Evolutionary conservation across 169 alveolate genomes (phyloP).

Genomic region (Theileria annulata): DNA sequence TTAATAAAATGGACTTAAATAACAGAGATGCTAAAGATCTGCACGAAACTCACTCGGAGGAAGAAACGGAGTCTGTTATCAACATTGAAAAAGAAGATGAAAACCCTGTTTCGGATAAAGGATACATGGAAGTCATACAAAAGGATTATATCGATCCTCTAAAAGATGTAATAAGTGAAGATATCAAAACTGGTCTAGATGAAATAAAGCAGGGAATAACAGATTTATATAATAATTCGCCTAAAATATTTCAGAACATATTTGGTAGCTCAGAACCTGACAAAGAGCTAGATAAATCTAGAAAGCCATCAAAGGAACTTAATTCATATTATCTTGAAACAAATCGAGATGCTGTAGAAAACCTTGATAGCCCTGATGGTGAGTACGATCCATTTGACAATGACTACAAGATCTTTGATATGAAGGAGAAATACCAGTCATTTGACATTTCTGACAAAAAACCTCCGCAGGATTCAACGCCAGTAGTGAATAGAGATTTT

Average conservation of each 20-base stretch:
- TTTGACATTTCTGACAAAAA: conserved; percentile 5
- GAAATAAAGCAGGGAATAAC: not conserved
- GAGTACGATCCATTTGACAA: not conserved
- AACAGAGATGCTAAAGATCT: not conserved
- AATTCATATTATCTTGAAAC: not conserved
- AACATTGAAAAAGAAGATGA: not conserved
- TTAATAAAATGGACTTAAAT: not conserved
- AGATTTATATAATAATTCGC: conserved; percentile 6
- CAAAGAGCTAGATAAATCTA: not conserved
- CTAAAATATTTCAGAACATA: not conserved
- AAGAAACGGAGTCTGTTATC: not conserved
- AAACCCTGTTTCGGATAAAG: not conserved
- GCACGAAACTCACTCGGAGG: no score
- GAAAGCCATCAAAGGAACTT: not conserved
- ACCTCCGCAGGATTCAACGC: not conserved
- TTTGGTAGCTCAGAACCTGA: not conserved
- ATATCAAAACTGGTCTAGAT: not conserved
- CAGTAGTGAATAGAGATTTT: not conserved
- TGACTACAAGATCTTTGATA: not conserved
- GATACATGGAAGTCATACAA: not conserved
- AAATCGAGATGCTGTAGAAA: not conserved
- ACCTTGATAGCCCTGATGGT: not conserved
- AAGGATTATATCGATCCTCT: conserved; percentile 7
- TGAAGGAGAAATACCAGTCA: not conserved
- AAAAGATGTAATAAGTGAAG: not conserved